Evolutionary conservation across 139 green algal species (phyloP), one percentile per base, ranked within the genome.

Genomic region (Asterochloris sp.): DNA sequence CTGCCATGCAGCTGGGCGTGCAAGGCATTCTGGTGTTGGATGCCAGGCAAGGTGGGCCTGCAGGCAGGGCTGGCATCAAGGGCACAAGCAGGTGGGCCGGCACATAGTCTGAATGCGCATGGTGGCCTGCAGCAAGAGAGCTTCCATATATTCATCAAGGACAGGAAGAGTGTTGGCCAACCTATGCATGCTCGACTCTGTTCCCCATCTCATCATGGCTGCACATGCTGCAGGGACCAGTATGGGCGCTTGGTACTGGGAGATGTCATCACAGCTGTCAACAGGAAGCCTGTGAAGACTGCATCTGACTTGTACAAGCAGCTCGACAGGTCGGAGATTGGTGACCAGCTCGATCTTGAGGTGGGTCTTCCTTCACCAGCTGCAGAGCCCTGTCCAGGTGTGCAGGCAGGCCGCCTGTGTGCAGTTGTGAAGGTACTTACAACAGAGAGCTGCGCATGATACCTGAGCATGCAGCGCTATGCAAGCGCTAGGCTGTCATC

Each of bases 21-120:
- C 83, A 91, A 63, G 95, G 95, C 76, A 95, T 98, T 76, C 86
- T 98, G 73, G 94, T 98, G 73, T 87, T 98, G n/a, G 89, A 89
- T 62, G 90, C 91, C 0, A 71, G 86, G 0, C 85, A 94, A 54
- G 92, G 90, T 60, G 92, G 94, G 14, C 93, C 94, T 21, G 95
- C 95, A 0, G 89, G 79, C 75, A 93, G 91, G 78, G 92, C 93
- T 13, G 95, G 95, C 27, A 86, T 98, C 21, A 82, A 88, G 47
- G 93, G 92, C 73, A 97, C 92, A 10, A 54, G 38, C 38, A 54
- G 38, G 38, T 54, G 38, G 38, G 38, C 4, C 38, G 2, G 6
- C 38, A 54, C 38, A 2, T 6, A 54, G 38, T 54, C 38, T 54
- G 38, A 6, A 54, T 54, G 38, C 38, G 38, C 38, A 54, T 6